These are phyloP conservation scores for Trichoderma endophyticum DNA, from an alignment of 2,329 filamentous ascomycete genomes.

Conservation along the genomic window DNA sequence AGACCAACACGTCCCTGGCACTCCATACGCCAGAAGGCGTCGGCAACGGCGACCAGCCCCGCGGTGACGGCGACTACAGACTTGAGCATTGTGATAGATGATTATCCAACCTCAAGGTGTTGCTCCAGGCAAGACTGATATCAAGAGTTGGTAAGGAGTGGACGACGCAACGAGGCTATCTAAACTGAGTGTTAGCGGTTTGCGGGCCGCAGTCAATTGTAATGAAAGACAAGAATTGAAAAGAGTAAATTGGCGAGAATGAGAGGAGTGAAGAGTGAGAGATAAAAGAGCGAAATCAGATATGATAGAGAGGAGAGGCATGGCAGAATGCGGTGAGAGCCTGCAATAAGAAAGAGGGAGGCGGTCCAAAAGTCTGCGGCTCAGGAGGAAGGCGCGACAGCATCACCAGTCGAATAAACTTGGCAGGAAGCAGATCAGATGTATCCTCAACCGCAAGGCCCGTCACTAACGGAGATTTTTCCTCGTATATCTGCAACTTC, in stretches of 20 bases:
- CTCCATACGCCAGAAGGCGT: slow-evolving; percentile 87
- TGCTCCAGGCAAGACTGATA: slow-evolving; percentile 18
- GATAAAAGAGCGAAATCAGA: background rate
- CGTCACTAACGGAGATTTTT: slow-evolving; percentile 2
- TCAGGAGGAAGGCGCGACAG: background rate
- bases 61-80: slow-evolving; percentile 32
- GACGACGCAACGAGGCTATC: slow-evolving; percentile 37
- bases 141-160: slow-evolving; percentile 29
- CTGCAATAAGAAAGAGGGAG: background rate
- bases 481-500: background rate
- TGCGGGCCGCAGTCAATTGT: background rate
- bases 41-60: slow-evolving; percentile 38
- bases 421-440: slow-evolving; percentile 3
- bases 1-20: slow-evolving; percentile 69
- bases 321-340: background rate
- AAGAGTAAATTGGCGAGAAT: background rate
- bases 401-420: background rate
- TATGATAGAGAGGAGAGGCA: background rate
- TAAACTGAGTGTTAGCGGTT: slow-evolving; percentile 22
- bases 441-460: background rate
- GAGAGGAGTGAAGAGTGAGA: background rate
- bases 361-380: background rate
- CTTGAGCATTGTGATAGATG: slow-evolving; percentile 33
- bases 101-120: slow-evolving; percentile 27
- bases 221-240: background rate